These are phyloP conservation scores for Kwoniella bestiolae DNA, from an alignment of 768 basidiomycete species.

Conservation along the genomic window DNA sequence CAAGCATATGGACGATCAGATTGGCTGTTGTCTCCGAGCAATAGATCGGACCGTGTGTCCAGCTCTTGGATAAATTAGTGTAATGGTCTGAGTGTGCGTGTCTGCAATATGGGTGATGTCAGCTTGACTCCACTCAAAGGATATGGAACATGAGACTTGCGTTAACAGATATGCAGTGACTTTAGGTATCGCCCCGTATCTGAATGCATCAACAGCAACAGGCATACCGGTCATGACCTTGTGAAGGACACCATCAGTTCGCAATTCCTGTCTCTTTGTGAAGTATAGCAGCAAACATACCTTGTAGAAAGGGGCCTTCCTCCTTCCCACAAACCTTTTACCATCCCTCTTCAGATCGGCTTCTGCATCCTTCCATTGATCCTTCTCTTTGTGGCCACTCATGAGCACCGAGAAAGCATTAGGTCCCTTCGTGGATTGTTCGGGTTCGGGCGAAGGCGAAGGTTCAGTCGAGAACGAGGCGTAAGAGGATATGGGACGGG, in stretches of 20 bases:
- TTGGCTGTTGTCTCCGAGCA: constrained; percentile 94
- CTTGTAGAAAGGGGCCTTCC: constrained; percentile 94
- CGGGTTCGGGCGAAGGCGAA: constrained; percentile 35
- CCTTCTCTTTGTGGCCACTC: constrained; percentile 79
- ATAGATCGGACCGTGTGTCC: constrained; percentile 92
- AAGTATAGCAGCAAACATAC: constrained; percentile 58
- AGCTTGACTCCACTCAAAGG: not conserved
- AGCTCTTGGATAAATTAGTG: constrained; percentile 83
- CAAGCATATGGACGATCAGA: constrained; percentile 86
- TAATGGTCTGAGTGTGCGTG: constrained; percentile 98
- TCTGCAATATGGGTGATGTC: constrained; percentile 59
- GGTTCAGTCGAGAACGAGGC: constrained; percentile 40
- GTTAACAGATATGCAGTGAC: constrained; percentile 90
- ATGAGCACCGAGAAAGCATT: constrained; percentile 82
- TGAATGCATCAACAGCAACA: constrained; percentile 95
- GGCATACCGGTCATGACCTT: constrained; percentile 86
- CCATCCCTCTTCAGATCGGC: constrained; percentile 55
- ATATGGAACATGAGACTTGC: constrained; percentile 60
- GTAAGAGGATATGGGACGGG: constrained; percentile 52
- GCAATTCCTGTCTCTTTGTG: too few relatives aligned
- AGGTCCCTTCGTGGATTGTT: constrained; percentile 39
- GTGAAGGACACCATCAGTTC: not conserved
- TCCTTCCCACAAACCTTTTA: constrained; percentile 58
- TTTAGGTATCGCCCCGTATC: constrained; percentile 86
- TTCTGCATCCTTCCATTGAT: constrained; percentile 80